Percentiles rank a stretch among this genome's conserved stretches.
phyloP scores from a whole-genome alignment of 78 protist genomes.

The Speleostelium caveatum region DNA sequence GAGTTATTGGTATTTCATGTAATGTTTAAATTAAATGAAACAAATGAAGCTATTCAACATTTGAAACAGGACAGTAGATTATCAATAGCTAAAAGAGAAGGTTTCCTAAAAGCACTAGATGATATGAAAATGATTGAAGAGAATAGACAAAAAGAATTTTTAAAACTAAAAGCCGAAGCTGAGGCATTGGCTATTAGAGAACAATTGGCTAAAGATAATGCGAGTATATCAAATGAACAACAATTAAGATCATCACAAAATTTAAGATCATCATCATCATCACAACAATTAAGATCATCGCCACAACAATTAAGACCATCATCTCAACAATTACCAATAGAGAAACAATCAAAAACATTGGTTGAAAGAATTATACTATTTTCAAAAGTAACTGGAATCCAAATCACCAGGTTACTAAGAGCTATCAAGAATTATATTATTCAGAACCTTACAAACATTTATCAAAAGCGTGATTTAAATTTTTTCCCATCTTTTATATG shows the following conservation, averaged over 20 bases:
- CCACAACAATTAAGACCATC: background rate
- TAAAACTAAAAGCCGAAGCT: background rate
- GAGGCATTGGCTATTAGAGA: background rate
- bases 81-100: slow-evolving; percentile 32
- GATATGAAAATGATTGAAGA: slow-evolving; percentile 64
- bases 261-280: background rate
- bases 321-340: background rate
- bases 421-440: no score
- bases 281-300: no score
- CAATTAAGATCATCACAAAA: background rate
- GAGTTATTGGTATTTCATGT: slow-evolving; percentile 52
- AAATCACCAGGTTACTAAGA: no score
- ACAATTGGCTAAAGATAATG: background rate
- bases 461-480: no score
- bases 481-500: no score
- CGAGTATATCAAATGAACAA: slow-evolving; percentile 4
- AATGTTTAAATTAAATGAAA: slow-evolving; percentile 56
- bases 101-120: slow-evolving; percentile 34
- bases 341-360: background rate
- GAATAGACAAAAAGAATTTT: slow-evolving; percentile 20
- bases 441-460: no score
- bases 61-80: background rate
- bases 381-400: no score
- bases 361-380: no score
- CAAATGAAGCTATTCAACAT: slow-evolving; percentile 12